phyloP scores from a whole-genome alignment of 2,329 filamentous ascomycete genomes.

The Hypoxylon sp. region DNA sequence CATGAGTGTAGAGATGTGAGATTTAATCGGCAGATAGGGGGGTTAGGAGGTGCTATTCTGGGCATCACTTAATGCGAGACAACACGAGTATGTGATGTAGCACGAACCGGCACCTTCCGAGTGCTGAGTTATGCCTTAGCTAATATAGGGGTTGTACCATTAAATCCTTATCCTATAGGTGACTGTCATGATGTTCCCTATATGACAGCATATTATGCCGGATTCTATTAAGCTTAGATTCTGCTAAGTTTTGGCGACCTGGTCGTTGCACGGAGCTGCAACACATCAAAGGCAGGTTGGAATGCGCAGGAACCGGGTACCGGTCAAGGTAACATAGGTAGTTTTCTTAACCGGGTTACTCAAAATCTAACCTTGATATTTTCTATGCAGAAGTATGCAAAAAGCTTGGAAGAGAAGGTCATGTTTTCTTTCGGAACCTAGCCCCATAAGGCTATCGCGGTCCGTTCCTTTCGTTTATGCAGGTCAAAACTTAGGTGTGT shows the following conservation, averaged over 20 bases:
- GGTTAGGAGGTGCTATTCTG: too few relatives aligned
- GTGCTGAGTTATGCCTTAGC: too few relatives aligned
- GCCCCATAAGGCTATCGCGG: constrained; percentile 29
- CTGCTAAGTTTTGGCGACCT: too few relatives aligned
- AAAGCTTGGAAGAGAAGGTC: too few relatives aligned
- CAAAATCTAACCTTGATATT: neutral
- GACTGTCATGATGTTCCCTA: neutral
- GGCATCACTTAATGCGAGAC: neutral
- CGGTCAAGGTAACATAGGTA: too few relatives aligned
- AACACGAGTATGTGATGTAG: neutral
- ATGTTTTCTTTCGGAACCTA: constrained; percentile 5
- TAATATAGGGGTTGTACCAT: too few relatives aligned
- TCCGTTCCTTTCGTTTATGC: constrained; percentile 32
- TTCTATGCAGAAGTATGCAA: neutral
- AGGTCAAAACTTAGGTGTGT: constrained; percentile 27
- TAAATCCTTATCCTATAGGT: too few relatives aligned
- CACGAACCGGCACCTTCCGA: neutral
- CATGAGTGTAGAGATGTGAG: too few relatives aligned
- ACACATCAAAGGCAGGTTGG: too few relatives aligned
- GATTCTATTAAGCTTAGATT: neutral
- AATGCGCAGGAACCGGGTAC: too few relatives aligned
- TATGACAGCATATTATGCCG: neutral
- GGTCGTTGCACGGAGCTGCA: too few relatives aligned
- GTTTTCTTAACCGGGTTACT: constrained; percentile 7
- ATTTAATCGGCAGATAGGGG: too few relatives aligned